A percentile compares a stretch with the other conserved stretches of the same genome.
phyloP scores from a whole-genome alignment of 495 filamentous ascomycete species.

The Chaetomium fimeti region DNA sequence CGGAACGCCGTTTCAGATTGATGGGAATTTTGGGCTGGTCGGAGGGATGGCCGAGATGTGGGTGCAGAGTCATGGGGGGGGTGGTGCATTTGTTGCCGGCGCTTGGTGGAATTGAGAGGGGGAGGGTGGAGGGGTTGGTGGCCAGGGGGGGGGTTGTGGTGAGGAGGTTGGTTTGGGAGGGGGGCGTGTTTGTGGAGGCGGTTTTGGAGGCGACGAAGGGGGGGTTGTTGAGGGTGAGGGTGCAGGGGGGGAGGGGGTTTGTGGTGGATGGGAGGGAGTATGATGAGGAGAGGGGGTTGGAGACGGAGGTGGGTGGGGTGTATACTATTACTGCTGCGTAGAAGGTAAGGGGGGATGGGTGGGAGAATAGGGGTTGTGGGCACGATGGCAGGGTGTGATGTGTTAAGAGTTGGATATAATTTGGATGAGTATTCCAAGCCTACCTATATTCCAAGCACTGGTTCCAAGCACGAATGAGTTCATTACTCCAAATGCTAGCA shows the following conservation, averaged over 20 bases:
- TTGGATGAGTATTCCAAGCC: too few relatives aligned
- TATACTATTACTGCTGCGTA: background rate
- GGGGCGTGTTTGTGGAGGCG: background rate
- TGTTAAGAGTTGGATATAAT: too few relatives aligned
- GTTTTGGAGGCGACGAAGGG: background rate
- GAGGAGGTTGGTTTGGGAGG: background rate
- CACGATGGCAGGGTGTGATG: too few relatives aligned
- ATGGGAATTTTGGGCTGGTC: conserved; percentile 1
- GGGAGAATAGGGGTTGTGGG: too few relatives aligned
- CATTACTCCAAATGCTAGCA: too few relatives aligned
- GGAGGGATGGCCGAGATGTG: conserved; percentile 1
- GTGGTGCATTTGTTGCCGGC: conserved; percentile 5
- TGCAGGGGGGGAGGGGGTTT: conserved; percentile 1
- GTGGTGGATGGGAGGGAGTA: background rate
- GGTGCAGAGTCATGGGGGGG: background rate
- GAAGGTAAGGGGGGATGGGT: background rate
- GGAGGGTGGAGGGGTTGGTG: background rate
- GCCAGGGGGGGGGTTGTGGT: background rate
- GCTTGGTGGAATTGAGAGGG: background rate
- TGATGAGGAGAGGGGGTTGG: background rate
- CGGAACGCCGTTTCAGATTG: conserved; percentile 2
- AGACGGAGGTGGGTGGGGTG: background rate
- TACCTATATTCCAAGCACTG: too few relatives aligned
- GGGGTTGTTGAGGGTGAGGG: conserved; percentile 2
- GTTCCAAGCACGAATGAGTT: too few relatives aligned